Percentiles rank a stretch among this genome's conserved stretches.
These are phyloP conservation scores for Reticulascus tulasneorum DNA, from an alignment of 2,329 filamentous ascomycete species.

Conservation along the genomic window DNA sequence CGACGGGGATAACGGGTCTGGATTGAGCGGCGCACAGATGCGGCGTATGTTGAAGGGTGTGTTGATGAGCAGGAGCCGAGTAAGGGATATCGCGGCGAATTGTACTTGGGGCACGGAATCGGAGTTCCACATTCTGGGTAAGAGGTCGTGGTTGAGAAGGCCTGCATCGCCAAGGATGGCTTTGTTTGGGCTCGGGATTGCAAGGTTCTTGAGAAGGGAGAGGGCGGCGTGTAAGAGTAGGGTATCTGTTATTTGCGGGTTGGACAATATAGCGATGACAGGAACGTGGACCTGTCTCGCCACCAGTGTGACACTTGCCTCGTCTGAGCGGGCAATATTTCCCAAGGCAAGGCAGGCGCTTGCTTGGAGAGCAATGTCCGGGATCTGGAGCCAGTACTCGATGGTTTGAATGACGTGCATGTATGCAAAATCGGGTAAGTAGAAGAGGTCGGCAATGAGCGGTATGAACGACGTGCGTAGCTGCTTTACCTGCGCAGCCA, in stretches of 20 bases:
- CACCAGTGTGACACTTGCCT: constrained; percentile 47
- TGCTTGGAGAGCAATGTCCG: constrained; percentile 43
- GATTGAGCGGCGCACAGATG: constrained; percentile 39
- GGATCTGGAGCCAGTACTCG: constrained; percentile 40
- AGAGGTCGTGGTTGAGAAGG: constrained; percentile 38
- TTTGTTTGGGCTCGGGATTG: constrained; percentile 55
- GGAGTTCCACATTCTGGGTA: constrained; percentile 52
- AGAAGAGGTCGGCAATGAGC: constrained; percentile 49
- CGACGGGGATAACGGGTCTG: constrained; percentile 21
- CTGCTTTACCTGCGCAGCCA: constrained; percentile 38
- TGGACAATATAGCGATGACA: constrained; percentile 35
- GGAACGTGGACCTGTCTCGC: constrained; percentile 36
- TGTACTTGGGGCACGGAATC: constrained; percentile 42
- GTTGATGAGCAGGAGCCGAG: constrained; percentile 51
- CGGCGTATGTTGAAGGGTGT: constrained; percentile 48
- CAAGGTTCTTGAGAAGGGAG: constrained; percentile 62
- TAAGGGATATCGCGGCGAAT: constrained; percentile 55
- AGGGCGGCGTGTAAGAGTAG: constrained; percentile 55
- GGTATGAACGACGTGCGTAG: constrained; percentile 48
- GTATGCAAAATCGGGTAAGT: constrained; percentile 40
- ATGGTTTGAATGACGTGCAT: constrained; percentile 38
- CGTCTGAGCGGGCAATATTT: constrained; percentile 58
- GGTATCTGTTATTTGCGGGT: constrained; percentile 29
- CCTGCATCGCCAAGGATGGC: constrained; percentile 37
- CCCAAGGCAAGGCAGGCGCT: constrained; percentile 59